Conservation (phyloP, 345 rosid species). For the Carallia brachiata region DNA sequence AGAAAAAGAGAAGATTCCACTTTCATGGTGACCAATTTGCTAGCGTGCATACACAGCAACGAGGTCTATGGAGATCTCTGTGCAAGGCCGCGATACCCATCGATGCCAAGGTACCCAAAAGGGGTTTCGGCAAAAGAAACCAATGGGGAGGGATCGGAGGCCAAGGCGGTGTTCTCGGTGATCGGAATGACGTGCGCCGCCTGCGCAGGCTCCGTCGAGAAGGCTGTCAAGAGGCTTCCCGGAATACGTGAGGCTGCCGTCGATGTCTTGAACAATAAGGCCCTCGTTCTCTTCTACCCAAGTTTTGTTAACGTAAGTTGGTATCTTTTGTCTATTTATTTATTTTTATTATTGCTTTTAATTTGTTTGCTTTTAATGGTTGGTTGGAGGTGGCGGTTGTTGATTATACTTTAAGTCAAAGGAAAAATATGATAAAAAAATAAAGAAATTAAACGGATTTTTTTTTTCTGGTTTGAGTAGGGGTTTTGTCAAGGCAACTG, state of each 20-base stretch:
- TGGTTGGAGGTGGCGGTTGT: not conserved
- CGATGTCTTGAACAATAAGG: slow-evolving; percentile 65
- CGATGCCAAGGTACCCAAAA: slow-evolving; percentile 64
- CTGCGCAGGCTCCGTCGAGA: slow-evolving; percentile 92
- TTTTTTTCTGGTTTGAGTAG: too few relatives aligned
- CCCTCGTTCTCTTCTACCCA: slow-evolving; percentile 67
- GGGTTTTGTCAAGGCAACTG: too few relatives aligned
- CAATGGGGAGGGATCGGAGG: slow-evolving; percentile 32
- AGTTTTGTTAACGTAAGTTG: slow-evolving; percentile 54
- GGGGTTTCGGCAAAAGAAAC: slow-evolving; percentile 41
- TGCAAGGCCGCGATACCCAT: slow-evolving; percentile 56
- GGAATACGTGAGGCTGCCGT: slow-evolving; percentile 75
- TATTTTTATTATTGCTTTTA: not conserved
- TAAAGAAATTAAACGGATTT: too few relatives aligned
- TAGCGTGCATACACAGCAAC: slow-evolving; percentile 55
- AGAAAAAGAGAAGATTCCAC: too few relatives aligned
- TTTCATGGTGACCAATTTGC: slow-evolving; percentile 66
- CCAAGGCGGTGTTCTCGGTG: slow-evolving; percentile 59
- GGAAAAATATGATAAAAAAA: not conserved
- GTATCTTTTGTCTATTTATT: not conserved
- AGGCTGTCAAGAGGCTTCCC: slow-evolving; percentile 77
- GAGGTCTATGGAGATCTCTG: slow-evolving; percentile 43
- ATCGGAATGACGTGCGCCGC: slow-evolving; percentile 87
- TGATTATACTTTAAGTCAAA: not conserved
- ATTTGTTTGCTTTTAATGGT: not conserved